Percentiles rank a stretch among this genome's conserved stretches.
Evolutionary conservation across 2,329 filamentous ascomycete genomes (phyloP).

Genomic region (Lasiodiplodia sp.): DNA sequence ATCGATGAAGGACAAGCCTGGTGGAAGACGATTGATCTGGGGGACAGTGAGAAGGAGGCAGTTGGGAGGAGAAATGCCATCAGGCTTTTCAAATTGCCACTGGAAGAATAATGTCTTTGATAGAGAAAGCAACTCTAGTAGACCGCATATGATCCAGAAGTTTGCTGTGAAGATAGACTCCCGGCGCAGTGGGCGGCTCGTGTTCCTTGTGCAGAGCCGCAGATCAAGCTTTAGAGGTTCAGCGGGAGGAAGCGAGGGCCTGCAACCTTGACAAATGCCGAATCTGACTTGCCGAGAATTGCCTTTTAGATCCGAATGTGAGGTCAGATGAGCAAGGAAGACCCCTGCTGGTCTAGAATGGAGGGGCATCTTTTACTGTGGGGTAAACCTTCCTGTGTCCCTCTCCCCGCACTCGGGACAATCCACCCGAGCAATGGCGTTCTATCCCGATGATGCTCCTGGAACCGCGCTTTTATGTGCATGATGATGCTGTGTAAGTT

Average conservation of each 20-base stretch:
- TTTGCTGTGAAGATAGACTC: too few relatives aligned
- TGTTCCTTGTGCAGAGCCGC: background rate
- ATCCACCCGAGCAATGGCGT: background rate
- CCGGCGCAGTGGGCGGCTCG: too few relatives aligned
- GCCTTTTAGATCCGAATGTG: background rate
- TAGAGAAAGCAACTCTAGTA: too few relatives aligned
- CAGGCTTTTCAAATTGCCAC: conserved; percentile 47
- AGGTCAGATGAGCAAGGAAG: background rate
- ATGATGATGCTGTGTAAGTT: too few relatives aligned
- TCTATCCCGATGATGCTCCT: background rate
- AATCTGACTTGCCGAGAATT: background rate
- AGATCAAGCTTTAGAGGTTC: background rate
- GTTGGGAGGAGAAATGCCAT: conserved; percentile 58
- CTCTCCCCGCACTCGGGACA: conserved; percentile 10
- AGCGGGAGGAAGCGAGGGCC: background rate
- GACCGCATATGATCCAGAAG: too few relatives aligned
- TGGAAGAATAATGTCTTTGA: conserved; percentile 29
- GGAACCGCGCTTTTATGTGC: background rate
- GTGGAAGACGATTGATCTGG: conserved; percentile 35
- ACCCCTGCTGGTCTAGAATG: background rate
- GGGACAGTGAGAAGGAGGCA: conserved; percentile 36
- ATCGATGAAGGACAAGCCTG: conserved; percentile 41
- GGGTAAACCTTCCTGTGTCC: background rate
- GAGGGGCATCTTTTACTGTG: background rate
- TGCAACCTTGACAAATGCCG: background rate